Conservation (phyloP, 1,284 basidiomycete genomes). For the Sphagnurus paluster region DNA sequence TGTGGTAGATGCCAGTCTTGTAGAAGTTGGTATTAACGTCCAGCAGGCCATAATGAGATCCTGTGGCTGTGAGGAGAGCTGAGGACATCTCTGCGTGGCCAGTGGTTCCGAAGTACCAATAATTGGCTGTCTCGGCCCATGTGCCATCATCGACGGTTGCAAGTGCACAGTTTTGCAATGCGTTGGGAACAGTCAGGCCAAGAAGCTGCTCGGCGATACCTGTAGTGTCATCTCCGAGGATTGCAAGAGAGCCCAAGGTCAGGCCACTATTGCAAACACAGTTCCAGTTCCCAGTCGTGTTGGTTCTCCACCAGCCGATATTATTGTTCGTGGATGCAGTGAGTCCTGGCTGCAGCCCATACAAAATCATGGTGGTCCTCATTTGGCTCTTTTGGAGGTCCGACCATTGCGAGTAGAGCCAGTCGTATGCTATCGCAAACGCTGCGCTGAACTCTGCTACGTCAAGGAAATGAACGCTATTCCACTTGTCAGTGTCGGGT, state of each 20-base stretch:
- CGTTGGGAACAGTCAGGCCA: constrained; percentile 69
- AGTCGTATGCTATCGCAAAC: constrained; percentile 94
- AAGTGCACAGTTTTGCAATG: constrained; percentile 76
- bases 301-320: constrained; percentile 62
- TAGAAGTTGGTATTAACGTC: constrained; percentile 69
- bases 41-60: constrained; percentile 79
- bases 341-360: constrained; percentile 73
- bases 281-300: constrained; percentile 90
- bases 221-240: constrained; percentile 83
- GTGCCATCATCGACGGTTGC: constrained; percentile 77
- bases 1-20: constrained; percentile 87
- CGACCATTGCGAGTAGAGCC: constrained; percentile 88
- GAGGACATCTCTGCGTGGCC: constrained; percentile 92
- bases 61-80: constrained; percentile 83
- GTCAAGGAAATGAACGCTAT: constrained; percentile 92
- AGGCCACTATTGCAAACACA: constrained; percentile 95
- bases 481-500: constrained; percentile 66
- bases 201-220: constrained; percentile 73
- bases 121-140: constrained; percentile 95
- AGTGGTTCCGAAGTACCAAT: constrained; percentile 95
- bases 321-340: constrained; percentile 45
- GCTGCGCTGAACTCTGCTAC: constrained; percentile 86
- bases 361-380: constrained; percentile 73
- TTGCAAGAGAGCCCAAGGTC: constrained; percentile 87
- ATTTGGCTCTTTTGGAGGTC: constrained; percentile 73